Percentiles rank a stretch among this genome's conserved stretches.
These are phyloP conservation scores for Desmodesmus armatus DNA, from an alignment of 139 green algal species.

Conservation along the genomic window DNA sequence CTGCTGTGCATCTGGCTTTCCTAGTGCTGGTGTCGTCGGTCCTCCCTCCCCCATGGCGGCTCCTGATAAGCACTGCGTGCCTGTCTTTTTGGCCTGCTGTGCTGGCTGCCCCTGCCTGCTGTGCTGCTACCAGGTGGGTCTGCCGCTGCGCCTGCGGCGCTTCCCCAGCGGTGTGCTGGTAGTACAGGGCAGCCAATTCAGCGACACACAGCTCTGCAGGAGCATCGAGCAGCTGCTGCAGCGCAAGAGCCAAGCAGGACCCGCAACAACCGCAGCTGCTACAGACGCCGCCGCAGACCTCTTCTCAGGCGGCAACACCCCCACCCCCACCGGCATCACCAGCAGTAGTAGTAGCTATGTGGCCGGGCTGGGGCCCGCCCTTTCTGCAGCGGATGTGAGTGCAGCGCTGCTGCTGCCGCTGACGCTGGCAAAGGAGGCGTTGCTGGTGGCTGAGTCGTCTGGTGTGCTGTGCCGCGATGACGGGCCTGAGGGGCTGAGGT, in stretches of 20 bases:
- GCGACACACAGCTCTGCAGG: slow-evolving; percentile 59
- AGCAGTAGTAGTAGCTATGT: neutral
- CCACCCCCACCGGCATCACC: neutral
- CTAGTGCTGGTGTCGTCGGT: no score
- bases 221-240: slow-evolving; percentile 54
- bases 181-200: slow-evolving; percentile 73
- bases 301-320: slow-evolving; percentile 10
- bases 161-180: slow-evolving; percentile 84
- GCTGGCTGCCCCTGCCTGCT: slow-evolving; percentile 31
- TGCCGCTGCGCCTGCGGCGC: slow-evolving; percentile 63
- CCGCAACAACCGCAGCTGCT: neutral
- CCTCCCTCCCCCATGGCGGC: no score
- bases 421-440: slow-evolving; percentile 85
- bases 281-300: no score
- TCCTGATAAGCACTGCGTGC: neutral
- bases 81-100: slow-evolving; percentile 25
- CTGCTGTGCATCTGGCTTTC: neutral
- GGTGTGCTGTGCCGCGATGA: slow-evolving; percentile 93
- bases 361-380: slow-evolving; percentile 58
- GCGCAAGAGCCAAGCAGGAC: neutral
- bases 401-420: slow-evolving; percentile 64
- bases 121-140: slow-evolving; percentile 52
- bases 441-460: slow-evolving; percentile 81
- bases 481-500: slow-evolving; percentile 83
- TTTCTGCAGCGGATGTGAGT: slow-evolving; percentile 73